phyloP scores from a whole-genome alignment of 495 filamentous ascomycete species.

The Tuber microsphaerosporum region DNA sequence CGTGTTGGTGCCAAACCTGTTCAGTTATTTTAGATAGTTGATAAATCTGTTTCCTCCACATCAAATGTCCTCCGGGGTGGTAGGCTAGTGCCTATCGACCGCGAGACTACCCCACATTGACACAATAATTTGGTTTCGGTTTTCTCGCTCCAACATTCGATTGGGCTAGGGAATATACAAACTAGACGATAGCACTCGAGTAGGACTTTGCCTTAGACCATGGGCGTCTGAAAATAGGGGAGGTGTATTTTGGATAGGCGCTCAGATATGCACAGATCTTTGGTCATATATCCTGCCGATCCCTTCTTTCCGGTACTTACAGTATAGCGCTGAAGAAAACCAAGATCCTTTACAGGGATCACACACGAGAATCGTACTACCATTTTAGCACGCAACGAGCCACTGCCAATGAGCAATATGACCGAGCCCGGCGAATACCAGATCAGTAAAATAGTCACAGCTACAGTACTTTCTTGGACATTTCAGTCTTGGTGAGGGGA shows the following conservation, averaged over 20 bases:
- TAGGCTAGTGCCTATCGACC: background rate
- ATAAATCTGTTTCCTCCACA: no score
- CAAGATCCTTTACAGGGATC: background rate
- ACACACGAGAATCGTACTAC: background rate
- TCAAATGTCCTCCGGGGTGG: background rate
- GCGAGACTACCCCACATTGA: background rate
- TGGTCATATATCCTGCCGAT: no score
- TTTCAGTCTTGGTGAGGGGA: background rate
- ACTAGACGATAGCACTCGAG: background rate
- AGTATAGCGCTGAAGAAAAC: no score
- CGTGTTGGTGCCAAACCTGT: background rate
- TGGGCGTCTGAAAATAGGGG: no score
- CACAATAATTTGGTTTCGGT: background rate
- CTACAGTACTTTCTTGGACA: background rate
- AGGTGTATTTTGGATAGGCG: no score
- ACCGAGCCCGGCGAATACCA: background rate
- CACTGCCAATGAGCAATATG: background rate
- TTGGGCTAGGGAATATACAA: background rate
- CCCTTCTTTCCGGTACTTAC: no score
- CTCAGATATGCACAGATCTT: no score
- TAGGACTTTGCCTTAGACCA: background rate
- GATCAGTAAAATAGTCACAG: background rate
- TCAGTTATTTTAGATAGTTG: background rate
- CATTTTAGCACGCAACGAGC: background rate
- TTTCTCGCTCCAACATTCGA: background rate